phyloP scores from a whole-genome alignment of 306 rosid species.

The Chamaecrista fasciculata region DNA sequence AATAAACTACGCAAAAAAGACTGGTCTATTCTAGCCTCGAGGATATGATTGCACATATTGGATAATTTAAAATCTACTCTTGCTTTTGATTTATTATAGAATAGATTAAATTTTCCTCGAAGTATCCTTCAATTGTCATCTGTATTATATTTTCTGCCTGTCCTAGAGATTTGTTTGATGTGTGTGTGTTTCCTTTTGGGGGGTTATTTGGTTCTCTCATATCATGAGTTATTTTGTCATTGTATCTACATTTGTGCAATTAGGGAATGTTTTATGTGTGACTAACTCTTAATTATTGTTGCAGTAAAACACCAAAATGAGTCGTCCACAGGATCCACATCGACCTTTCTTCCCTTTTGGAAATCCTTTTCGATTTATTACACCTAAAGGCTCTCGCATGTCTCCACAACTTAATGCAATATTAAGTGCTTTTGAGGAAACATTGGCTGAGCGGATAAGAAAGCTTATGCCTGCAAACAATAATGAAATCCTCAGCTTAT shows the following conservation, averaged over 20 bases:
- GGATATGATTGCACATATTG: too few relatives aligned
- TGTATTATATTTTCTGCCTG: neutral
- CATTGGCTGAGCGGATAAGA: slow-evolving; percentile 59
- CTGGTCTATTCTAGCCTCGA: neutral
- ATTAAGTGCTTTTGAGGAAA: slow-evolving; percentile 59
- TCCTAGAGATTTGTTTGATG: neutral
- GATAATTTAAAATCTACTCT: too few relatives aligned
- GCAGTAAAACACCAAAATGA: slow-evolving; percentile 52
- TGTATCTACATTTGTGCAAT: neutral
- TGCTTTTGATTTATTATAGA: neutral
- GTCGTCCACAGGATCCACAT: slow-evolving; percentile 68
- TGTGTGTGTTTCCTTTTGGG: too few relatives aligned
- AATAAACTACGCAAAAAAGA: neutral
- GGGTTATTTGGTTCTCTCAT: neutral
- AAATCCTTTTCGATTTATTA: slow-evolving; percentile 64
- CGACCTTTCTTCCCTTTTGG: slow-evolving; percentile 72
- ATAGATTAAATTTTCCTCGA: too few relatives aligned
- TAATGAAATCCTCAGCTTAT: slow-evolving; percentile 65
- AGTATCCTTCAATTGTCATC: too few relatives aligned
- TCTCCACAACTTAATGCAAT: slow-evolving; percentile 48
- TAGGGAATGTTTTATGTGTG: slow-evolving; percentile 8
- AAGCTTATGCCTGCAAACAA: slow-evolving; percentile 58
- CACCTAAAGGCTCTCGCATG: slow-evolving; percentile 62
- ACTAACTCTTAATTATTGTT: neutral
- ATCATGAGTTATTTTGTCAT: neutral